Conservation (phyloP, 1,139 yeast genomes). For the Zygoascus meyerae region DNA sequence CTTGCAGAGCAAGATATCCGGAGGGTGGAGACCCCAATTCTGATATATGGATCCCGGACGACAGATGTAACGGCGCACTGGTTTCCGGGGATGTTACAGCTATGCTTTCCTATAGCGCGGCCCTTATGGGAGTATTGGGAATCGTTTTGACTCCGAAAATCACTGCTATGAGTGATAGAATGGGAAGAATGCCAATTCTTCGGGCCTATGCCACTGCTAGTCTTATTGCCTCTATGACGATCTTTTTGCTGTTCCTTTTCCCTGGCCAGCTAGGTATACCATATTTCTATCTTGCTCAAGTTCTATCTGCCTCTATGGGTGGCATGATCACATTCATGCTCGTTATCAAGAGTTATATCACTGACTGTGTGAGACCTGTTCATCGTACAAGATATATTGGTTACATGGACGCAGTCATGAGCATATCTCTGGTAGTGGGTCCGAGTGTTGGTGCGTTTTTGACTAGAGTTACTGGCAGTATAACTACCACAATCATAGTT, state of each 20-base stretch:
- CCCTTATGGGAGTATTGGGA: constrained; percentile 20
- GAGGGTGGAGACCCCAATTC: constrained; percentile 6
- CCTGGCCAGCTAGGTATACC: constrained; percentile 33
- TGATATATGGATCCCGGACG: constrained; percentile 15
- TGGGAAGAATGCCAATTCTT: constrained; percentile 53
- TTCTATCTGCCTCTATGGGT: constrained; percentile 48
- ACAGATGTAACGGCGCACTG: constrained; percentile 21
- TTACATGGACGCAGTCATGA: constrained; percentile 49
- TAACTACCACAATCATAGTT: constrained; percentile 22
- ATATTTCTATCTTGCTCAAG: constrained; percentile 36
- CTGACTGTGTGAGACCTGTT: constrained; percentile 55
- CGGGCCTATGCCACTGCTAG: constrained; percentile 31
- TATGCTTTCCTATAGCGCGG: constrained; percentile 21
- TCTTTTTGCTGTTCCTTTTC: constrained; percentile 22
- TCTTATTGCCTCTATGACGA: constrained; percentile 17
- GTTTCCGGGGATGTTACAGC: constrained; percentile 22
- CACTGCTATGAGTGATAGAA: constrained; percentile 55
- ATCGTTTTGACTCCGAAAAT: constrained; percentile 32
- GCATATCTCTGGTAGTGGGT: constrained; percentile 56
- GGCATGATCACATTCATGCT: constrained; percentile 46
- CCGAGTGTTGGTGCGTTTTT: constrained; percentile 52
- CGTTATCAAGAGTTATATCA: constrained; percentile 52
- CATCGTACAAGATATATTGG: constrained; percentile 53
- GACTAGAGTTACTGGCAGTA: constrained; percentile 23
- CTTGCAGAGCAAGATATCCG: constrained; percentile 16